phyloP scores from a whole-genome alignment of 1,284 basidiomycete species.

The Ustilago xerochloae region DNA sequence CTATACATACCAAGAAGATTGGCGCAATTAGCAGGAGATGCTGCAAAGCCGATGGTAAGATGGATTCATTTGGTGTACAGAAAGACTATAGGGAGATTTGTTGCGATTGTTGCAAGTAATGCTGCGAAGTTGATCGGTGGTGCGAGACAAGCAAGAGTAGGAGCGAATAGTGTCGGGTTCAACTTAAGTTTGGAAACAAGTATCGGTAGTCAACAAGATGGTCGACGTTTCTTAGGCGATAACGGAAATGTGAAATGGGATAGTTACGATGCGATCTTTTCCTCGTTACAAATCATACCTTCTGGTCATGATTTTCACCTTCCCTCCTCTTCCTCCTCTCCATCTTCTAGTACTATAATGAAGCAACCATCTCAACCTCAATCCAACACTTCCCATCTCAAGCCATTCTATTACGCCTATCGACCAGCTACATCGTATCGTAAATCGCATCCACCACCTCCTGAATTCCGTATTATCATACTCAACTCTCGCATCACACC shows the following conservation, averaged over 20 bases:
- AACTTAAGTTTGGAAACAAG: constrained; percentile 12
- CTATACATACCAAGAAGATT: constrained; percentile 46
- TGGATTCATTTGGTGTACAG: background rate
- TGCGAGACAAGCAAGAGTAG: background rate
- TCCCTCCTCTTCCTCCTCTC: constrained; percentile 59
- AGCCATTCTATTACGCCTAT: constrained; percentile 87
- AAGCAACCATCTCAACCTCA: background rate
- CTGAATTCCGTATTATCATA: constrained; percentile 88
- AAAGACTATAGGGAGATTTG: constrained; percentile 1
- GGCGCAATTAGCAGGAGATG: constrained; percentile 32
- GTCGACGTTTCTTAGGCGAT: constrained; percentile 22
- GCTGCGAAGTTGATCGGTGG: background rate
- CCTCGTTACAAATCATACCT: constrained; percentile 77
- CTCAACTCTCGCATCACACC: constrained; percentile 59
- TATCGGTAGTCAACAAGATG: constrained; percentile 5
- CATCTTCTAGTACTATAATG: too few species aligned
- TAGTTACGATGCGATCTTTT: constrained; percentile 43
- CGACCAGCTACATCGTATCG: constrained; percentile 87
- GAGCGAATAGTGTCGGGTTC: too few species aligned
- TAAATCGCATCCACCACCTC: constrained; percentile 80
- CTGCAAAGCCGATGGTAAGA: background rate
- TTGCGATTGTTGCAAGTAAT: background rate
- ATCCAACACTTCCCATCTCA: background rate
- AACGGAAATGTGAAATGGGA: constrained; percentile 27
- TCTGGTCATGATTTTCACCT: constrained; percentile 72